Evolutionary conservation across 352 stramenopile species (phyloP).

Genomic region (Pythium volutum): DNA sequence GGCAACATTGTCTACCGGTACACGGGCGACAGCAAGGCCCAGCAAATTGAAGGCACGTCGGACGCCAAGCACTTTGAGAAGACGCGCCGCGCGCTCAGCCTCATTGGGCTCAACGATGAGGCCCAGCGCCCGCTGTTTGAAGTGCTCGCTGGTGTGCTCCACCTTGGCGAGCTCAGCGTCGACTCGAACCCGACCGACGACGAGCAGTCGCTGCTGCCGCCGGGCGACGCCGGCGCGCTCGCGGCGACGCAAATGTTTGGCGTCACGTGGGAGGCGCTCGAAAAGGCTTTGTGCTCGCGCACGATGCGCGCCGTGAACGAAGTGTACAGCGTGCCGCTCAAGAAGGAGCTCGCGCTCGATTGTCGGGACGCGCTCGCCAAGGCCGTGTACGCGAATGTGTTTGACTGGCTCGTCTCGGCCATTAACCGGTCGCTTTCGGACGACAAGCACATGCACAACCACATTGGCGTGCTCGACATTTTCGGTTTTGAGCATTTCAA

Average conservation of each 20-base stretch:
- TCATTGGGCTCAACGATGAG: conserved; percentile 81
- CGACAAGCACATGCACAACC: conserved; percentile 76
- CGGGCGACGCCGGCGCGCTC: conserved; percentile 38
- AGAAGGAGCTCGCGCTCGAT: conserved; percentile 70
- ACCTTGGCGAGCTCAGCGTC: conserved; percentile 93
- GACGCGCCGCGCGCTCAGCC: conserved; percentile 59
- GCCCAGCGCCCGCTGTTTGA: conserved; percentile 92
- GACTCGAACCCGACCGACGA: conserved; percentile 67
- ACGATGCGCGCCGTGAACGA: conserved; percentile 79
- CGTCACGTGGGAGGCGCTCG: conserved; percentile 86
- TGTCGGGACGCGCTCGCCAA: conserved; percentile 92
- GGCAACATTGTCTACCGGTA: conserved; percentile 54
- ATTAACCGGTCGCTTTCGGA: conserved; percentile 91
- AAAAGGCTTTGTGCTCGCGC: conserved; percentile 90
- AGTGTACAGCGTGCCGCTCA: conserved; percentile 44
- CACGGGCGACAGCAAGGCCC: conserved; percentile 55
- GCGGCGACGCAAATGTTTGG: conserved; percentile 85
- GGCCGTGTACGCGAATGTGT: conserved; percentile 92
- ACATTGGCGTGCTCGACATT: conserved; percentile 97
- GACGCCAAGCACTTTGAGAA: conserved; percentile 82
- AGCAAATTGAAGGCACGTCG: conserved; percentile 72
- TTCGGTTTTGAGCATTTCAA: conserved; percentile 99
- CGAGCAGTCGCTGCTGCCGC: conserved; percentile 66
- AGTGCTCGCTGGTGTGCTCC: conserved; percentile 91
- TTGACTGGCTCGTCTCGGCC: conserved; percentile 88